Conservation (phyloP, 2,329 filamentous ascomycete species). For the Colletotrichum caudatum region DNA sequence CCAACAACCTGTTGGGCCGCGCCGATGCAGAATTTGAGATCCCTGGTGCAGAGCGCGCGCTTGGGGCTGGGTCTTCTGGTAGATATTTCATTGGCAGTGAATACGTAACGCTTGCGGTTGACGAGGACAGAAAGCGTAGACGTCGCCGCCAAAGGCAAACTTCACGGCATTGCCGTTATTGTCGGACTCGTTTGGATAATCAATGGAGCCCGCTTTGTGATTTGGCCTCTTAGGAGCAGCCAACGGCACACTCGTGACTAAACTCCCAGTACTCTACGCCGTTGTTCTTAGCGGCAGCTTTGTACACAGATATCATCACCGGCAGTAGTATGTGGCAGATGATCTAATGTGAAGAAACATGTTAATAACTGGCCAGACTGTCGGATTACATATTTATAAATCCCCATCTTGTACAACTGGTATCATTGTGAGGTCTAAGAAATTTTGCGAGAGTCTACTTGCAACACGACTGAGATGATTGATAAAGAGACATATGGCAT, state of each 20-base stretch:
- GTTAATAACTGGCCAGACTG: too few species aligned
- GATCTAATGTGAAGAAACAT: too few species aligned
- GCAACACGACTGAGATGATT: not conserved
- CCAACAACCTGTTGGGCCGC: not conserved
- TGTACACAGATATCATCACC: too few species aligned
- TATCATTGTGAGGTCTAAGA: too few species aligned
- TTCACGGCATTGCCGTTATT: conserved; percentile 20
- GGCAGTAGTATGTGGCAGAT: too few species aligned
- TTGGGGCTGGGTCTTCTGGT: conserved; percentile 1
- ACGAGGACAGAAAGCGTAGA: not conserved
- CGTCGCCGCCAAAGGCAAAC: too few species aligned
- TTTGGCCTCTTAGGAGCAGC: not conserved
- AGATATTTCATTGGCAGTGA: not conserved
- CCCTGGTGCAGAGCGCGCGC: not conserved
- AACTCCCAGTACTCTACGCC: too few species aligned
- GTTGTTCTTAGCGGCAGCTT: too few species aligned
- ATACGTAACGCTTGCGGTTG: conserved; percentile 13
- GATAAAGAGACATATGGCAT: not conserved
- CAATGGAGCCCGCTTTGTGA: conserved; percentile 3
- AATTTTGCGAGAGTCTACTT: not conserved
- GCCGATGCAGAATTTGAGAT: conserved; percentile 5
- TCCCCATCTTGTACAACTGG: too few species aligned
- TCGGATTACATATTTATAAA: too few species aligned
- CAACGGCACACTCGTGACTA: too few species aligned
- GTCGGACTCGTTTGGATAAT: conserved; percentile 7